phyloP scores from a whole-genome alignment of 2,329 filamentous ascomycete genomes.

The Fusarium vanettenii region DNA sequence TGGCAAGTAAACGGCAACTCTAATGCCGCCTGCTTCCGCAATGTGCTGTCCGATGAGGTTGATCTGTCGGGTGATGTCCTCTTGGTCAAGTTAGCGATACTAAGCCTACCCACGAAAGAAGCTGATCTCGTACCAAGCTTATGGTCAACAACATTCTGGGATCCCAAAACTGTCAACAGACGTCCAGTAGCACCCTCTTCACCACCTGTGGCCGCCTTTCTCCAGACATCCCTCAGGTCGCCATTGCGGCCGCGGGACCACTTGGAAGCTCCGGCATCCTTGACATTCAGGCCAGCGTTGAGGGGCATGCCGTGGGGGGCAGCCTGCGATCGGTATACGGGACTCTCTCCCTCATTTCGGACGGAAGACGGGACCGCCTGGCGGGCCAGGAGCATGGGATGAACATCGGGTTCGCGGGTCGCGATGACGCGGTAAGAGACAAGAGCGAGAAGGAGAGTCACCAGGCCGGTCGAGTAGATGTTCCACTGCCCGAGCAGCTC shows the following conservation, averaged over 20 bases:
- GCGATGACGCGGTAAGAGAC: conserved; percentile 78
- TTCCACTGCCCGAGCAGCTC: conserved; percentile 84
- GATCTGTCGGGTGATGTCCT: conserved; percentile 85
- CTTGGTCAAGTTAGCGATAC: conserved; percentile 47
- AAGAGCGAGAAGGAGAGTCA: conserved; percentile 73
- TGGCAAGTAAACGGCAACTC: conserved; percentile 89
- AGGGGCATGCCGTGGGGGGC: conserved; percentile 88
- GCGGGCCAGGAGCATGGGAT: conserved; percentile 89
- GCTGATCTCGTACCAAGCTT: conserved; percentile 62
- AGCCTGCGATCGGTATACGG: conserved; percentile 85
- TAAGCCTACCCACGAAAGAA: neutral
- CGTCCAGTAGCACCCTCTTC: conserved; percentile 76
- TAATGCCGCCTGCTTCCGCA: conserved; percentile 76
- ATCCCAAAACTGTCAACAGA: conserved; percentile 83
- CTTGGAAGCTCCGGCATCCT: conserved; percentile 81
- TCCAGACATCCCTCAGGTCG: conserved; percentile 93
- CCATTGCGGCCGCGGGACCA: conserved; percentile 88
- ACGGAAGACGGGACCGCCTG: conserved; percentile 84
- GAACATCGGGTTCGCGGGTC: conserved; percentile 85
- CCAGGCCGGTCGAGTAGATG: conserved; percentile 77
- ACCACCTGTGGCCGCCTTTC: conserved; percentile 72
- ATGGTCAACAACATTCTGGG: conserved; percentile 79
- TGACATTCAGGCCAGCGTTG: conserved; percentile 82
- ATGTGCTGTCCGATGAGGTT: conserved; percentile 85
- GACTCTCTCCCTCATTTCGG: conserved; percentile 85